These are phyloP conservation scores for Teratosphaeria nubilosa DNA, from an alignment of 2,329 filamentous ascomycete species.

Conservation along the genomic window DNA sequence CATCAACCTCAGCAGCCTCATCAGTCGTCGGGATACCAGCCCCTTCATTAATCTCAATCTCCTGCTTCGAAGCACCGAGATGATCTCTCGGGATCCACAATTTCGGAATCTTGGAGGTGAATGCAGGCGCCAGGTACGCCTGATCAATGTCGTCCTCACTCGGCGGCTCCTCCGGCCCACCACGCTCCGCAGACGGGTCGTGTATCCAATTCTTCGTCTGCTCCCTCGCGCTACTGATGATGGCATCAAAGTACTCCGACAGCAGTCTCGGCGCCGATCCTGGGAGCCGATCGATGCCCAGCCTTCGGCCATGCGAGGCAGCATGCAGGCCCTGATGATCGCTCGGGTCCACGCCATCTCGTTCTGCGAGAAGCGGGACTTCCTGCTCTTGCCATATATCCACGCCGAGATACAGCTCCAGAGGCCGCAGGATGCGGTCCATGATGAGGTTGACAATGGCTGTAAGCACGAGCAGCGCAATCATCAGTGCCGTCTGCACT, in stretches of 20 bases:
- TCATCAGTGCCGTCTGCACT: constrained; percentile 34
- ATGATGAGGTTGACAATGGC: constrained; percentile 19
- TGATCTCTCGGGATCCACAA: constrained; percentile 38
- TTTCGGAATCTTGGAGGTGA: constrained; percentile 33
- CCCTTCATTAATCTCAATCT: constrained; percentile 32
- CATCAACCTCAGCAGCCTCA: constrained; percentile 35
- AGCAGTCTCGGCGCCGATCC: constrained; percentile 13
- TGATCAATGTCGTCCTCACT: constrained; percentile 25
- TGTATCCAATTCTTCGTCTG: constrained; percentile 14
- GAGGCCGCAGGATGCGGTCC: constrained; percentile 20
- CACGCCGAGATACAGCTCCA: constrained; percentile 24
- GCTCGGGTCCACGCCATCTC: constrained; percentile 18
- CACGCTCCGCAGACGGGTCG: constrained; percentile 7
- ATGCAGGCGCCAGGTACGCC: constrained; percentile 35
- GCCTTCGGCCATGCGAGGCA: constrained; percentile 20
- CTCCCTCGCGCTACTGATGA: constrained; percentile 16
- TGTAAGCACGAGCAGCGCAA: constrained; percentile 31
- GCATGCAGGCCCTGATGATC: constrained; percentile 21
- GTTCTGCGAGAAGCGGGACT: constrained; percentile 19
- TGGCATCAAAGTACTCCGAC: constrained; percentile 22
- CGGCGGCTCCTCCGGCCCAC: constrained; percentile 10
- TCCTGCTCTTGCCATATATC: constrained; percentile 22
- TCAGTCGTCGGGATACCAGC: constrained; percentile 33
- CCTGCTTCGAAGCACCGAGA: constrained; percentile 33
- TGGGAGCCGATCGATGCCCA: constrained; percentile 18